Base-by-base conservation (phyloP, 2,329 filamentous ascomycete genomes). In the Aspergillus novoparasiticus region DNA sequence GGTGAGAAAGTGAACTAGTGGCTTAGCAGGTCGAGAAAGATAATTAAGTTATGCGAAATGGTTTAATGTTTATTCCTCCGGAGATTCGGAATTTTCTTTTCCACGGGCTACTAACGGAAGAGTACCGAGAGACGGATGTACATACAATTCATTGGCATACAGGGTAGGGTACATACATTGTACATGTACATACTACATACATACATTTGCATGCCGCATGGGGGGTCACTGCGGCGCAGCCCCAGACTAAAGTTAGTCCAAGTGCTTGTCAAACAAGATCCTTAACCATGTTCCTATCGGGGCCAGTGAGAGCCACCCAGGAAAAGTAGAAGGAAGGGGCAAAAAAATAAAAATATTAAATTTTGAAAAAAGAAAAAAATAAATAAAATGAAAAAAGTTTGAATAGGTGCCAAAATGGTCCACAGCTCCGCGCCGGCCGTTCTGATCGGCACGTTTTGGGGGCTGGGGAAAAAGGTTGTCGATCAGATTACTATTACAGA, bases 401-500 rank as follows among this genome's bases (percentile, higher is more conserved):
- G 48, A 51, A 51, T 32, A 41, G 26, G 56, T 43, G 23, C 23
- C 26, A 39, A 45, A n/a, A 46, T 21, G 41, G 28, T 57, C 56
- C 56, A 45, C 56, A 60, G 45, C 34, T 54, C 36, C 55, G 36
- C 57, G 59, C 62, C 56, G 61, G 46, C 60, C 62, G 62, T 61
- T 61, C 45, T 65, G 64, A 65, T 65, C 64, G 61, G 61, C 64
- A 65, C 61, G 61, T 64, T 65, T 65, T 55, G 23, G 58, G 51
- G 56, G 60, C 43, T 62, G 57, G 63, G 59, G 43, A 60, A 45
- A 45, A 55, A 57, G 26, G 16, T 26, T 28, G 64, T 61, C 56
- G 58, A 63, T 64, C 61, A 28, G 19, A 39, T 39, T 36, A 55
- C 51, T 55, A 55, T 60, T 43, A 45, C 50, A 26, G 43, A 46